These are phyloP conservation scores for Globisporangium carolinianum DNA, from an alignment of 352 stramenopile genomes.

Conservation along the genomic window DNA sequence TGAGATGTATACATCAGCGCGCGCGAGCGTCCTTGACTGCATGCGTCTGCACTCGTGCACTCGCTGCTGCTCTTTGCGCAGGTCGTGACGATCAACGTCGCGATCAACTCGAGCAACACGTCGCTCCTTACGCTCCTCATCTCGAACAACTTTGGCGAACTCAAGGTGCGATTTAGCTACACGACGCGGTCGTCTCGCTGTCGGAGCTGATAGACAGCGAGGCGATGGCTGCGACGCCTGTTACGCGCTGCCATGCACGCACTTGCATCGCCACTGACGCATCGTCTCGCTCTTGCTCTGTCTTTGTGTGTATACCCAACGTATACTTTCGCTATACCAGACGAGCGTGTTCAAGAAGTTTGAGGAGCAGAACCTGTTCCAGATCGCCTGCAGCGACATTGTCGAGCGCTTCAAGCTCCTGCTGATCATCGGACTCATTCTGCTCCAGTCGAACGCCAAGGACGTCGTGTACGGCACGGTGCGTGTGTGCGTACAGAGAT, in stretches of 20 bases:
- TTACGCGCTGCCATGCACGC: too few relatives aligned
- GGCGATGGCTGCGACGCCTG: too few relatives aligned
- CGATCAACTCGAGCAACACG: slow-evolving; percentile 93
- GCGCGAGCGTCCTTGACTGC: slow-evolving; percentile 15
- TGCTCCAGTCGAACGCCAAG: slow-evolving; percentile 82
- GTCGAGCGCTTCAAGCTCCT: slow-evolving; percentile 97
- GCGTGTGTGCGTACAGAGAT: slow-evolving; percentile 6
- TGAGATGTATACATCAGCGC: too few relatives aligned
- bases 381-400: slow-evolving; percentile 96
- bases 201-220: too few relatives aligned
- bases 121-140: slow-evolving; percentile 92
- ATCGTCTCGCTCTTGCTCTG: not conserved
- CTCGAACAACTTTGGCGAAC: slow-evolving; percentile 98
- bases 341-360: slow-evolving; percentile 98
- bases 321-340: slow-evolving; percentile 8
- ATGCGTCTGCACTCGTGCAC: slow-evolving; percentile 69
- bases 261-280: too few relatives aligned
- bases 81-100: slow-evolving; percentile 96
- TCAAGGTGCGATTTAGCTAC: slow-evolving; percentile 70
- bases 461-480: slow-evolving; percentile 77
- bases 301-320: not conserved
- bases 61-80: slow-evolving; percentile 94
- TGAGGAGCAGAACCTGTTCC: slow-evolving; percentile 95
- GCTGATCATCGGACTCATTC: slow-evolving; percentile 93
- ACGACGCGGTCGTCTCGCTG: too few relatives aligned